Conservation (phyloP, 164 flowering plant genomes). For the Vitis rupestris region DNA sequence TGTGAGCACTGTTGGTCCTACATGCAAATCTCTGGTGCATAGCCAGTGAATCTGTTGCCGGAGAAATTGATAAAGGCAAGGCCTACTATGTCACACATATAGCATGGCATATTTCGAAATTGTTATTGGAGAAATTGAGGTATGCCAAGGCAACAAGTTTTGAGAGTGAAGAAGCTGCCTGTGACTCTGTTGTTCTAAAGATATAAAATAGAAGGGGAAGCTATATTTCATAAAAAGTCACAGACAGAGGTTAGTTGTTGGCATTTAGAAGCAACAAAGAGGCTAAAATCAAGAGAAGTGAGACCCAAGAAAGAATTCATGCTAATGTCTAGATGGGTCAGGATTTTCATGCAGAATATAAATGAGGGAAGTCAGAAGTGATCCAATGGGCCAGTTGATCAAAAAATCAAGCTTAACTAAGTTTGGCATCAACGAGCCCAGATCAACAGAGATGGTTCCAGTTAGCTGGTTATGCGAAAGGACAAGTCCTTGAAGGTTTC, state of each 20-base stretch:
- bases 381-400: too few species aligned
- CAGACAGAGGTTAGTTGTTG: too few species aligned
- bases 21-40: slow-evolving; percentile 39
- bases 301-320: slow-evolving; percentile 45
- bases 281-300: slow-evolving; percentile 7
- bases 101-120: slow-evolving; percentile 43
- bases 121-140: slow-evolving; percentile 54
- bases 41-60: slow-evolving; percentile 8
- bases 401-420: slow-evolving; percentile 32
- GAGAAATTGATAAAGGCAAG: slow-evolving; percentile 35
- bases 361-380: slow-evolving; percentile 37
- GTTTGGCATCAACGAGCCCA: slow-evolving; percentile 38
- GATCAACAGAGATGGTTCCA: slow-evolving; percentile 43
- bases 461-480: slow-evolving; percentile 50
- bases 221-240: too few species aligned
- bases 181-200: too few species aligned
- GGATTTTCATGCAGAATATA: slow-evolving; percentile 36
- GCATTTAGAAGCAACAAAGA: too few species aligned
- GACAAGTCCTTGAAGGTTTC: slow-evolving; percentile 51
- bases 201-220: too few species aligned
- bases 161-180: too few species aligned
- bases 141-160: slow-evolving; percentile 36
- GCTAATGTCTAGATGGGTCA: slow-evolving; percentile 51
- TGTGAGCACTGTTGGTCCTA: slow-evolving; percentile 22
- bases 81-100: slow-evolving; percentile 45